Percentiles rank a stretch among this genome's conserved stretches.
Conservation (phyloP, 257 asterid species). For the Lycium barbarum region DNA sequence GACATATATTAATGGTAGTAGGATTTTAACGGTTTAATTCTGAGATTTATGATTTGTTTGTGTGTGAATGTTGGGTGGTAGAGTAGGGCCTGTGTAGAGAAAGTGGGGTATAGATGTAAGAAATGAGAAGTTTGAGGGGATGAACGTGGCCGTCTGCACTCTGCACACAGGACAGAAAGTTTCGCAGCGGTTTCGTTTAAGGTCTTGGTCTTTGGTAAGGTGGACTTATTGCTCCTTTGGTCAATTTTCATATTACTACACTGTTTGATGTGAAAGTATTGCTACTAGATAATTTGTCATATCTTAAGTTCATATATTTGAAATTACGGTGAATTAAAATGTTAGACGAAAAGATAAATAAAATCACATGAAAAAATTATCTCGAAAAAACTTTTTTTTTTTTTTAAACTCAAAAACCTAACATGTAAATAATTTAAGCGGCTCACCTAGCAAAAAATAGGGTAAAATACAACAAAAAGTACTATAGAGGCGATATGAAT, state of each 20-base stretch:
- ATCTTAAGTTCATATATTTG: too few relatives aligned
- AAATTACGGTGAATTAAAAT: too few relatives aligned
- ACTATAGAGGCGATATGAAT: too few relatives aligned
- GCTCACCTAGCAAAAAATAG: too few relatives aligned
- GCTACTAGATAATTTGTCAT: neutral
- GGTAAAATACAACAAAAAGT: too few relatives aligned
- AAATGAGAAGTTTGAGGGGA: neutral
- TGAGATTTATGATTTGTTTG: neutral
- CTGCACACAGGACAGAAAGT: neutral
- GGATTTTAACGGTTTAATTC: neutral
- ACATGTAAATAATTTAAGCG: too few relatives aligned
- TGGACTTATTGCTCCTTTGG: constrained; percentile 8
- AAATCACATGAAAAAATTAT: too few relatives aligned
- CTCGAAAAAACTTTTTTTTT: too few relatives aligned
- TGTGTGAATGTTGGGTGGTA: neutral
- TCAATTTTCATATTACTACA: neutral
- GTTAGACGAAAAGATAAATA: too few relatives aligned
- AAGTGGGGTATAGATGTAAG: constrained; percentile 15
- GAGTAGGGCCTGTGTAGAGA: neutral
- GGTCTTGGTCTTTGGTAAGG: neutral
- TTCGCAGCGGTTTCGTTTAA: neutral
- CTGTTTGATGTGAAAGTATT: neutral
- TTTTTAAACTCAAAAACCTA: too few relatives aligned
- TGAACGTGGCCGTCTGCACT: neutral
- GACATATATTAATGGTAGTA: neutral